Base-by-base conservation (phyloP, 148 eudicot species). In the Chenopodium formosanum region DNA sequence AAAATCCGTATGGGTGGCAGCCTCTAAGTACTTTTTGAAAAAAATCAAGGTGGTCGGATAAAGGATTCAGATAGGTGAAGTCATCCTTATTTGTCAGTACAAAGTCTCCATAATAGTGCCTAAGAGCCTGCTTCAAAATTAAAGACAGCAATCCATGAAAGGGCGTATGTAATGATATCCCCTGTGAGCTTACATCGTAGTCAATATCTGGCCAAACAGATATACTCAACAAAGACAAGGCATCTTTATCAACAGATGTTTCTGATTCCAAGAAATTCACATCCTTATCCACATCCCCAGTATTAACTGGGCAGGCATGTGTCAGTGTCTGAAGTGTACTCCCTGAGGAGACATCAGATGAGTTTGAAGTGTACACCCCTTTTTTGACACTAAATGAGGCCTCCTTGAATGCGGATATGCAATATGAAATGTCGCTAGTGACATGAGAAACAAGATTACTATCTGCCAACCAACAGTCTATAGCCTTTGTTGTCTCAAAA, bases 1-100 rank as follows among this genome's bases (percentile, higher is more conserved):
- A 94, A 89, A 94, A 97, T 56, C 98, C 99, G 79, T 76, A 74
- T 17, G 98, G 97, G 71, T 97, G 98, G 84, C 94, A 89, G 46
- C 99, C 97, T 76, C 82, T 89, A 69, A 97, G 83, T 48, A 92
- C 56, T 68, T 89, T 91, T 66, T 86, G 86, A 82, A 97, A 90
- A 83, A 97, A 92, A 77, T 86, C 90, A 52, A 40, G 78, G 79
- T 73, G 16, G 66, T 76, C 73, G 16, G 81, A 84, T 73, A 84
- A 79, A 34, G 85, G 60, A 80, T 85, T 85, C 22, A 80, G 74
- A 76, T 82, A 83, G 80, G 71, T 70, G 81, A 70, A 40, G 74
- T 75, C 77, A 29, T 48, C 48, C 73, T 53, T 69, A 75, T 83
- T 78, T 71, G 78, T 81, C 63, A 83, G 73, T 27, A 56, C 76